Base-by-base conservation (phyloP, 345 rosid genomes). In the Corymbia maculata region DNA sequence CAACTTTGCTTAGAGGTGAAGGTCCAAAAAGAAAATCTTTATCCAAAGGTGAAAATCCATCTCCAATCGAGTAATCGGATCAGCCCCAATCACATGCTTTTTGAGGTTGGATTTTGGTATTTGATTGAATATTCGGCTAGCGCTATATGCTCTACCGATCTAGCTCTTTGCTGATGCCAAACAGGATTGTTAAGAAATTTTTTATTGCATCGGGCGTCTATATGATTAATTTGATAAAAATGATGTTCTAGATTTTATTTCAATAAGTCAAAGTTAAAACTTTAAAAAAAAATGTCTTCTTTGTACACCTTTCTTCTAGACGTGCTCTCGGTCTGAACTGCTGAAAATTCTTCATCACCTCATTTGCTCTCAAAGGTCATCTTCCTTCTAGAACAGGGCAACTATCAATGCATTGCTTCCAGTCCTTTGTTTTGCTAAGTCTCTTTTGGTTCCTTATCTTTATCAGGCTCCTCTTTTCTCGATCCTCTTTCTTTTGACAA, bases 171-270 rank as follows among this genome's bases (percentile, higher is more conserved):
- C 42, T 4, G 42, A 36, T 36, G 42, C 42, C 42, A 36, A 36
- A 2, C 2, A 36, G 42, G 42, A 36, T 36, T 36, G 42, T 36
- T 36, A 36, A 36, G 42, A 36, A 36, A 36, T 36, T 36, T 2
- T 75, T 12, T 22, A 9, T 14, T 0, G 1, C 49, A 10, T 5
- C 0, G 8, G 4, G 17, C 17, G 6, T 52, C 53, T 15, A 52
- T 52, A 15, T 36, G 26, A 61, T 14, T 2, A 36, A 36, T 64
- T n/a, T 6, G 13, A 64, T n/a, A 36, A n/a, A 17, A 36, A 64
- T 64, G 75, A n/a, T n/a, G 19, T 64, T n/a, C 42, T n/a, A 64
- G 75, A 64, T 64, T n/a, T n/a, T n/a, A 1, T 64, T n/a, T 36
- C 14, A 9, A 64, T 2, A 36, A 75, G 14, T 75, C 49, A 28